Percentiles rank a stretch among this genome's conserved stretches.
These are phyloP conservation scores for Fusarium liriodendri DNA, from an alignment of 2,329 filamentous ascomycete genomes.

Conservation along the genomic window DNA sequence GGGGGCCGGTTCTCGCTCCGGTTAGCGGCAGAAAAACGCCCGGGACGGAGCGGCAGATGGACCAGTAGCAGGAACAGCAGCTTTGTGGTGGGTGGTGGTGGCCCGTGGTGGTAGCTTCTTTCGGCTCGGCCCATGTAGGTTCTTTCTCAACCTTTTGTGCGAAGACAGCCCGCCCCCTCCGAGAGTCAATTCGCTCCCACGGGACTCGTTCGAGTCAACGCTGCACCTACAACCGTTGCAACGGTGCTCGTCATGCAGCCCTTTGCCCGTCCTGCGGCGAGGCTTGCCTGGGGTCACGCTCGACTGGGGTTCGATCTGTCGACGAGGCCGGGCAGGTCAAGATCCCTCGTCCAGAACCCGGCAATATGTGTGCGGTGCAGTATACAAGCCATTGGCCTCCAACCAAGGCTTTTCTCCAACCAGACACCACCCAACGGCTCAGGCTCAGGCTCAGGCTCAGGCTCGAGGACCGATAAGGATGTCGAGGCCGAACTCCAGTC, in stretches of 20 bases:
- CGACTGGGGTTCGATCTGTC: constrained; percentile 41
- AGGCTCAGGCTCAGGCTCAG: constrained; percentile 4
- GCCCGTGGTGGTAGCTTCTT: background rate
- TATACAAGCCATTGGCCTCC: constrained; percentile 35
- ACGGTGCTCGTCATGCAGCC: constrained; percentile 48
- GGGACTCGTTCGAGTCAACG: constrained; percentile 24
- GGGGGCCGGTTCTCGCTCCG: constrained; percentile 8
- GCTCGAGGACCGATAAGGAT: constrained; percentile 26
- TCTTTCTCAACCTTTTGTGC: constrained; percentile 34
- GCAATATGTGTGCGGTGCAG: constrained; percentile 38
- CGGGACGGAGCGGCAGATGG: constrained; percentile 34
- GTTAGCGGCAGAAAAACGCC: constrained; percentile 41
- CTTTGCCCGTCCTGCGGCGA: constrained; percentile 47
- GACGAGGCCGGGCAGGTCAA: constrained; percentile 29
- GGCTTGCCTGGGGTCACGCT: constrained; percentile 46
- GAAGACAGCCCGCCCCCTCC: constrained; percentile 1
- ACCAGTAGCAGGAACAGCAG: constrained; percentile 6
- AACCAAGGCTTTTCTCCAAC: constrained; percentile 43
- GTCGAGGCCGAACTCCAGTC: constrained; percentile 33
- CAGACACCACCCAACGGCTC: constrained; percentile 38
- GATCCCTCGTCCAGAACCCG: constrained; percentile 20
- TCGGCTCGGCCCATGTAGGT: constrained; percentile 40
- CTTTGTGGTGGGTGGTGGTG: constrained; percentile 5
- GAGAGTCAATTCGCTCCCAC: constrained; percentile 11
- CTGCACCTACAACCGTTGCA: constrained; percentile 16